Base-by-base conservation (phyloP, 23 red algal species). In the Gracilaria gracilis region DNA sequence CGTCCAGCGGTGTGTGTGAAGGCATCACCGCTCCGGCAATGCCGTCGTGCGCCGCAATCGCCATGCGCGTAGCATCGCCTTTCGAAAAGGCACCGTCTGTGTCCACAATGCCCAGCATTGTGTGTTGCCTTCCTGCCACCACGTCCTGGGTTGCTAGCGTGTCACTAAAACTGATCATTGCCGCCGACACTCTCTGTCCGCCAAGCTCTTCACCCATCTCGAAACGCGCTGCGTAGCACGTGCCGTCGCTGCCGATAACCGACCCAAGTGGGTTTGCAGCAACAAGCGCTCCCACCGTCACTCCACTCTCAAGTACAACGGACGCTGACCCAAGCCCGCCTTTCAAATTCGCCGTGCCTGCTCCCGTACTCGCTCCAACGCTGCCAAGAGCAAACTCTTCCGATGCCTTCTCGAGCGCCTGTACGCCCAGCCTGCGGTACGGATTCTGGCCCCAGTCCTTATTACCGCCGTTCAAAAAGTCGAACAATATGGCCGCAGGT, bases 401-500 rank as follows among this genome's bases (percentile, higher is more conserved):
- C 3, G 32, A n/a, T 77, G 72, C 72, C 1, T n/a, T 31, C 21
- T 53, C 27, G 23, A 53, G 2, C n/a, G 72, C 72, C 4, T 12
- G 23, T 21, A 25, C 21, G 19, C 61, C 61, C 23, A 65, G 25
- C 23, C 23, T 25, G 1, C 61, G 61, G 25, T 65, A 65, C 13
- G 61, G 27, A 6, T 21, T 65, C n/a, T 77, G 19, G 4, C 32
- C 32, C 39, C 23, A 24, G 3, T 14, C 33, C 42, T 47, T 53
- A 3, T 77, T 31, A 4, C 72, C 23, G 1, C 72, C 72, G 48
- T 50, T 77, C 9, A 4, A 7, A 1, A 77, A 29, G 44, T 77
- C 72, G 34, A 77, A 77, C 48, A 77, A 29, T 35, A 77, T 46
- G 21, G 72, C 72, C 39, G 72, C 23, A 2, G 72, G 72, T 6